These are phyloP conservation scores for Naumovozyma baii DNA, from an alignment of 805 yeast genomes.

Conservation along the genomic window DNA sequence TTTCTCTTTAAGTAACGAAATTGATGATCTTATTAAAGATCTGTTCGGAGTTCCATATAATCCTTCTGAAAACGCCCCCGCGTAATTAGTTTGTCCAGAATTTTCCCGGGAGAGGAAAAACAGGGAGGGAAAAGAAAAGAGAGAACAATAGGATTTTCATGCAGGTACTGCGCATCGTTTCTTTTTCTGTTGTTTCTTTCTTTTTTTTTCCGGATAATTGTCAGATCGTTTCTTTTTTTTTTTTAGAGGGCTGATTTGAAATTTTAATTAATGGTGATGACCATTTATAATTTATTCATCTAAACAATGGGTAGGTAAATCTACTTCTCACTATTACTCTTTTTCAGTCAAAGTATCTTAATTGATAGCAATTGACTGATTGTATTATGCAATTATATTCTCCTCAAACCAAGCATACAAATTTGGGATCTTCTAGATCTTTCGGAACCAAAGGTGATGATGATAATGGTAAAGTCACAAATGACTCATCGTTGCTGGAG, in stretches of 20 bases:
- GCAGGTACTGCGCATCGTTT: background rate
- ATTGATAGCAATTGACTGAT: background rate
- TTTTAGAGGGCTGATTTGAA: no score
- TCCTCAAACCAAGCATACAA: conserved; percentile 1
- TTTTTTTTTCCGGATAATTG: no score
- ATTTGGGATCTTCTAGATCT: background rate
- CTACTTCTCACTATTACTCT: no score
- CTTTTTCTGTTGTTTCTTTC: background rate
- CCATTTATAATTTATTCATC: background rate
- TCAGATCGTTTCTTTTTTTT: no score
- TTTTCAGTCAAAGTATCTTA: no score
- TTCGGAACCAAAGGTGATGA: background rate
- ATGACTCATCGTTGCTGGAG: background rate
- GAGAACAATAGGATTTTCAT: background rate
- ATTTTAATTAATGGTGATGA: no score
- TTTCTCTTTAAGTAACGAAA: conserved; percentile 29
- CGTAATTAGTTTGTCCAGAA: no score
- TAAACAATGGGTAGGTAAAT: no score
- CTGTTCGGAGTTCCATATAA: conserved; percentile 22
- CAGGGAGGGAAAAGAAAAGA: background rate
- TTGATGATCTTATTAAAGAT: conserved; percentile 29
- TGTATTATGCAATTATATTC: conserved; percentile 3
- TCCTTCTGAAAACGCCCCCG: no score
- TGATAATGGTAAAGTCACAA: background rate
- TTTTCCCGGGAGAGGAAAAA: no score